Evolutionary conservation across 345 rosid genomes (phyloP), one percentile per base, ranked within the genome.

Genomic region (Barbarea vulgaris): DNA sequence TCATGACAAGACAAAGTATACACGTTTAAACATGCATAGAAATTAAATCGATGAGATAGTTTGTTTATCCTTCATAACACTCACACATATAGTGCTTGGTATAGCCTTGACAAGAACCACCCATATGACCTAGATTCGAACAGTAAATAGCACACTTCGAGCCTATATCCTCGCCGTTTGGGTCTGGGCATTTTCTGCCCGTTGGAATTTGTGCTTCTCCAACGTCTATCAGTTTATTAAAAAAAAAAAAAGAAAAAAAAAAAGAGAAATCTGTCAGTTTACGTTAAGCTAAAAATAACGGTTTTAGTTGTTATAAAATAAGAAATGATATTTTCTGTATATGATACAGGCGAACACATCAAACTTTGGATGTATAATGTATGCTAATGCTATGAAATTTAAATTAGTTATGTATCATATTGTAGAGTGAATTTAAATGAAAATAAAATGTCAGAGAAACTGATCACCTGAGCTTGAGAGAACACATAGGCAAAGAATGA

Each of bases 31-130:
- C 4, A 1, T 50, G 11, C 4, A 12, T 19, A 48, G 5, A 51
- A 39, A 41, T 41, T 41, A 41, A 41, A 52, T 52, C 31, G n/a
- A 3, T 53, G 18, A 53, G 17, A 52, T 22, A 17, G 22, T 25
- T 53, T 82, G 18, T 57, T 60, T 5, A 21, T 44, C 71, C 71
- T 15, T 34, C 47, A 36, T 67, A 51, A 33, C 71, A 67, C n/a
- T 9, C 42, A 15, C 71, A 67, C 71, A 36, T 34, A n/a, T 67
- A 67, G n/a, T 67, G 13, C 5, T 22, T 6, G 0, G 7, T 21
- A 13, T 51, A 22, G 44, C 48, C 71, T 67, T 34, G 60, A 22
- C 60, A 67, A 67, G 47, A 50, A 51, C 71, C 60, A 51, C 71
- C 60, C 7, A 51, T 13, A 62, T 1, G 24, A 9, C 67, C 51